Percentiles rank a stretch among this genome's conserved stretches.
phyloP scores from a whole-genome alignment of 768 basidiomycete genomes.

The Piloderma croceum region DNA sequence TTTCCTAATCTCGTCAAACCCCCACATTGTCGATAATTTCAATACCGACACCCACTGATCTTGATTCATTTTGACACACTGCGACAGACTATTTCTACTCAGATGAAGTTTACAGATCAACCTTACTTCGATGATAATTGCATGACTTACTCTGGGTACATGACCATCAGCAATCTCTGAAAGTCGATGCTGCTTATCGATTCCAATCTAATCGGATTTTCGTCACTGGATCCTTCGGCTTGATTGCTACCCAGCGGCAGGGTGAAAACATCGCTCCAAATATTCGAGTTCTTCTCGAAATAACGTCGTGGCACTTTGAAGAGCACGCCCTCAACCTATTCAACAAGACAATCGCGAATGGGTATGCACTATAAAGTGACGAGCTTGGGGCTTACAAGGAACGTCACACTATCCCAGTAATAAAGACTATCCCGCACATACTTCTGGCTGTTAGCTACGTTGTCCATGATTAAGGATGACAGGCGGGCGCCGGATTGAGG shows the following conservation, averaged over 20 bases:
- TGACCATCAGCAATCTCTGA: neutral
- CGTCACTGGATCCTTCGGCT: slow-evolving; percentile 18
- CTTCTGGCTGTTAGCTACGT: too few relatives aligned
- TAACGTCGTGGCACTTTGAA: slow-evolving; percentile 18
- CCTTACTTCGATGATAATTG: too few relatives aligned
- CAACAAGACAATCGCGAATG: too few relatives aligned
- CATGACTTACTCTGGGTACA: neutral
- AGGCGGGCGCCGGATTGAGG: too few relatives aligned
- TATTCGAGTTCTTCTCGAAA: slow-evolving; percentile 13
- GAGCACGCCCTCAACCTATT: slow-evolving; percentile 17
- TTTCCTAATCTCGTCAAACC: slow-evolving; percentile 23
- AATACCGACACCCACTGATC: slow-evolving; percentile 27
- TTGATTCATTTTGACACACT: neutral
- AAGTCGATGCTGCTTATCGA: neutral
- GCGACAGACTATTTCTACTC: neutral
- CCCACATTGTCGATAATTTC: slow-evolving; percentile 23
- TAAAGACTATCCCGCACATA: too few relatives aligned
- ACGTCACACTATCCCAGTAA: too few relatives aligned
- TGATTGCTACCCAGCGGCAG: slow-evolving; percentile 6
- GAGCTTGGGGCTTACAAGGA: too few relatives aligned
- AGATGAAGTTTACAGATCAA: too few relatives aligned
- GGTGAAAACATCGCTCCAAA: slow-evolving; percentile 13
- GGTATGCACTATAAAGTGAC: too few relatives aligned
- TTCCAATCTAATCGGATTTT: slow-evolving; percentile 21
- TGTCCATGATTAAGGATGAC: too few relatives aligned